Percentiles rank a stretch among this genome's conserved stretches.
These are phyloP conservation scores for Lachnellula occidentalis DNA, from an alignment of 2,329 filamentous ascomycete species.

Conservation along the genomic window DNA sequence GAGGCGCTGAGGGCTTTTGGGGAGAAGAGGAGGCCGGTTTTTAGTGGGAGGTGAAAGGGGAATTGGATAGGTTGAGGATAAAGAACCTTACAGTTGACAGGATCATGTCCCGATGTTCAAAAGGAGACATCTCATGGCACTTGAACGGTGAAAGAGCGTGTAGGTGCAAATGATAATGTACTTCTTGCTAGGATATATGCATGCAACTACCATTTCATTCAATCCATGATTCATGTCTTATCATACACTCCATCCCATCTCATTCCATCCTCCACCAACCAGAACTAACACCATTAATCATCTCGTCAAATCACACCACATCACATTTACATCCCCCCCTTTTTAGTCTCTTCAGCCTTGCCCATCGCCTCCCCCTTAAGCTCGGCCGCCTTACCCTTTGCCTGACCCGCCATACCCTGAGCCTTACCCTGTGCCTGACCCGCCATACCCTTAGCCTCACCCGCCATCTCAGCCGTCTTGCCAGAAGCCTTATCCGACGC, in stretches of 20 bases:
- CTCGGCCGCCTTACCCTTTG: slow-evolving; percentile 41
- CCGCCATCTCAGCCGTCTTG: slow-evolving; percentile 32
- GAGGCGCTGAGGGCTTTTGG: slow-evolving; percentile 85
- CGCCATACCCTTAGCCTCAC: slow-evolving; percentile 33
- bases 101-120: too few species aligned
- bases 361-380: slow-evolving; percentile 33
- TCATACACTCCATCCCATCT: too few species aligned
- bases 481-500: slow-evolving; percentile 34
- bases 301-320: background rate
- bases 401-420: slow-evolving; percentile 38
- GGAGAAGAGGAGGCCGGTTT: slow-evolving; percentile 67
- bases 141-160: too few species aligned
- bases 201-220: too few species aligned
- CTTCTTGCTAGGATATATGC: too few species aligned
- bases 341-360: slow-evolving; percentile 35
- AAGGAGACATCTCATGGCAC: too few species aligned
- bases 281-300: too few species aligned
- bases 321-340: background rate
- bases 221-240: too few species aligned
- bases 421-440: slow-evolving; percentile 37
- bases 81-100: background rate
- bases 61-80: background rate
- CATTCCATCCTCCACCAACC: too few species aligned
- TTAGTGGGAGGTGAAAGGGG: slow-evolving; percentile 44
- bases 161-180: too few species aligned